Base-by-base conservation (phyloP, 2,329 filamentous ascomycete species). In the Cladobotryum mycophilum region DNA sequence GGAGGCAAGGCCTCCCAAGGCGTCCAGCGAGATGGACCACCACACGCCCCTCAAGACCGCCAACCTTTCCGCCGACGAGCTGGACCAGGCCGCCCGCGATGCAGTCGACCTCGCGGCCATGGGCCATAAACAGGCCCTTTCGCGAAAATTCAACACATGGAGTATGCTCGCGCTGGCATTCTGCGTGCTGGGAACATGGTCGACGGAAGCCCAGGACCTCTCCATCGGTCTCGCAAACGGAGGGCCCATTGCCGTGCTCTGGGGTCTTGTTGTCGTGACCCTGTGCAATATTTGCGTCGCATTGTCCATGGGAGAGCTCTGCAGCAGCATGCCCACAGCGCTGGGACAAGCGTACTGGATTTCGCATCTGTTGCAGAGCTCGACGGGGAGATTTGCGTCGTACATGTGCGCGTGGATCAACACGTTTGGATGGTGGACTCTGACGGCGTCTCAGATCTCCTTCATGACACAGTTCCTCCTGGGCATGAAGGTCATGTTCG, bases 391-490 rank as follows among this genome's bases (percentile, higher is more conserved):
- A 2, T 77, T 80, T 53, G 58, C 64, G 4, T 78, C 75, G 1
- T 82, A 81, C 57, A 70, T 81, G 64, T 79, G 76, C 55, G 79
- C 78, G 2, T 81, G 77, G 76, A 78, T 81, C 58, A 81, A 81
- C 61, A 79, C 73, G 0, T 80, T 80, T 52, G 79, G 78, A 12
- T 82, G 79, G 79, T 79, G 76, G 70, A 75, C 76, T 0, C 61
- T 81, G 51, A 75, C 75, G 0, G 79, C 78, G 0, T 80, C 76
- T 1, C 75, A 79, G 53, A 70, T 76, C 20, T 78, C 76, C 12
- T 81, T 82, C 58, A 80, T 81, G 76, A 74, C 76, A 3, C 70
- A 79, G 56, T 79, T 82, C 45, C 66, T 80, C 49, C 65, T 82
- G 5, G 72, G 75, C n/a, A 76, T 81, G 69, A 79, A 78, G 63